Evolutionary conservation across 257 asterid species (phyloP).

Genomic region (Forsythia viridissima): DNA sequence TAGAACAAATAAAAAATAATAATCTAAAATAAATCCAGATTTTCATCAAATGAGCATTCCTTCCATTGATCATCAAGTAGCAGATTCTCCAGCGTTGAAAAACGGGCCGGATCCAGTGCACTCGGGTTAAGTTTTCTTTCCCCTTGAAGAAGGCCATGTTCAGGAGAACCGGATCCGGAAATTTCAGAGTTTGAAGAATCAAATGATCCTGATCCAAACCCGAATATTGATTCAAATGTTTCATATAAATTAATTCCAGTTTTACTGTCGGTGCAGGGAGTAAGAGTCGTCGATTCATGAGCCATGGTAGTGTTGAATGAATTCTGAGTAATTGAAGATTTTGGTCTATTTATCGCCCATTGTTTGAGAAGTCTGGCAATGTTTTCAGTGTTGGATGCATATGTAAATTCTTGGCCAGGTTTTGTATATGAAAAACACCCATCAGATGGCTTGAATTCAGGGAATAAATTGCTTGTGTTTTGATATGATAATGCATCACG

Average conservation of each 20-base stretch:
- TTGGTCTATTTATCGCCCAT: conserved; percentile 51
- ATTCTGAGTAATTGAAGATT: conserved; percentile 43
- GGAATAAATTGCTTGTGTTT: not conserved
- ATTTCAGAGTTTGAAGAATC: conserved; percentile 49
- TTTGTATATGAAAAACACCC: not conserved
- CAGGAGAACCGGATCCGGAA: conserved; percentile 53
- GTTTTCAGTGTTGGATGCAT: conserved; percentile 86
- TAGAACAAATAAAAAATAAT: not conserved
- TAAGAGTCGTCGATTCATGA: conserved; percentile 29
- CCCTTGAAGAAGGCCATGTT: conserved; percentile 31
- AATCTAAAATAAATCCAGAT: conserved; percentile 42
- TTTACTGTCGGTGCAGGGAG: conserved; percentile 35
- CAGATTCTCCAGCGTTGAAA: conserved; percentile 73
- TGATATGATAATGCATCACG: conserved; percentile 65
- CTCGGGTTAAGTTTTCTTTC: conserved; percentile 42
- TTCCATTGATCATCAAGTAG: conserved; percentile 59
- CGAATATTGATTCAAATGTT: conserved; percentile 58
- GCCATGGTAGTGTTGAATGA: conserved; percentile 35
- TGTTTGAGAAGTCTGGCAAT: conserved; percentile 70
- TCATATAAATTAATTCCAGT: conserved; percentile 41
- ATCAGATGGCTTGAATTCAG: conserved; percentile 1
- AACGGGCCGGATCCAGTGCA: conserved; percentile 30
- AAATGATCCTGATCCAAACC: conserved; percentile 51
- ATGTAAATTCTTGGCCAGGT: conserved; percentile 25
- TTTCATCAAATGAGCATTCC: conserved; percentile 54